Evolutionary conservation across 2,329 filamentous ascomycete species (phyloP), one percentile per base, ranked within the genome.

Genomic region (Pseudogymnoascus sp.): DNA sequence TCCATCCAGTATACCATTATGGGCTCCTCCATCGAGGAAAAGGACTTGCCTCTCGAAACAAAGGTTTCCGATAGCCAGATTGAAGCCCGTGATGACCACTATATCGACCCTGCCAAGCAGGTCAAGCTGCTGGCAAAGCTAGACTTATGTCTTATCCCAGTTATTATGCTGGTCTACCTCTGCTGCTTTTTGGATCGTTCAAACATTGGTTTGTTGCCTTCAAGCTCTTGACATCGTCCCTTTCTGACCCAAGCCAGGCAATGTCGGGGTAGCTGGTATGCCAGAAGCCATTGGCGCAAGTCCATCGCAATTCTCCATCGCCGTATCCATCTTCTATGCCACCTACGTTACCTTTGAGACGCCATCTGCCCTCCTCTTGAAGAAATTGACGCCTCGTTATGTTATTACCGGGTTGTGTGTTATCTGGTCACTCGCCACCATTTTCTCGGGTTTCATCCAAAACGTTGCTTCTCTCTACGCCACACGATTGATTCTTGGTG

Each of bases 131-230:
- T 82, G 31, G 69, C 73, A 38, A 82, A 81, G 64, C 70, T 82
- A 19, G 80, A 82, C 62, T 37, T 76, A 2, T 74, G 75, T 10
- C 76, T 81, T 60, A 76, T 78, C 21, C 61, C 61, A 15, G 46
- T 65, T 65, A 79, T 84, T 64, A 82, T 82, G 76, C 71, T 82
- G 40, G 76, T 83, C 5, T 85, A 83, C 66, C 67, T 85, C 23
- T 76, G 77, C 4, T 82, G 79, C 64, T 82, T 82, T 66, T 73
- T 83, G 50, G 83, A 85, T 70, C 76, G 82, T 31, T 56, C 46
- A 19, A 56, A 56, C n/a, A 56, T 56, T 56, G 46, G 46, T 64
- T 75, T 75, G 23, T 56, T 56, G 5, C n/a, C 26, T 56, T 19
- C n/a, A 19, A 33, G 4, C 4, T 9, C n/a, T 56, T 33, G 26